Conservation (phyloP, 306 rosid species). For the Prunus mume region DNA sequence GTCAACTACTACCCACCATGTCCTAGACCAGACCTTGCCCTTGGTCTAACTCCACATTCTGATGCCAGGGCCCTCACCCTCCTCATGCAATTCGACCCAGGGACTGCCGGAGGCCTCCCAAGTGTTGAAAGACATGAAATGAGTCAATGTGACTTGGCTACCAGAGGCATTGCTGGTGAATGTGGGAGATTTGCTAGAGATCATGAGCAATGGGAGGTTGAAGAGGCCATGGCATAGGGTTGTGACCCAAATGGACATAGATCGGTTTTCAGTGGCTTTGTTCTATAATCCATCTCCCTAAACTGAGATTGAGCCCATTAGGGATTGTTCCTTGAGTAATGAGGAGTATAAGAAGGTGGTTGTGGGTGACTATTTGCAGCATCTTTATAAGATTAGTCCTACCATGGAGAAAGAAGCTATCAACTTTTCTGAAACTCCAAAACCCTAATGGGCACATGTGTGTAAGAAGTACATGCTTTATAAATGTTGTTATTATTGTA, state of each 20-base stretch:
- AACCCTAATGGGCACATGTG: background rate
- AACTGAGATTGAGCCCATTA: background rate
- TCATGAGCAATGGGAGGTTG: slow-evolving; percentile 12
- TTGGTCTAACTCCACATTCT: slow-evolving; percentile 7
- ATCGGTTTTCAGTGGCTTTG: slow-evolving; percentile 1
- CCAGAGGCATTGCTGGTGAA: slow-evolving; percentile 11
- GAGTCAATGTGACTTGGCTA: background rate
- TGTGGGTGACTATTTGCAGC: slow-evolving; percentile 7
- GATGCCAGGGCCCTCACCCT: slow-evolving; percentile 18
- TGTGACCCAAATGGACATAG: slow-evolving; percentile 9
- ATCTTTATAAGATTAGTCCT: slow-evolving; percentile 5
- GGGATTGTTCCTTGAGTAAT: background rate
- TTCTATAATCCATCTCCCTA: slow-evolving; percentile 3
- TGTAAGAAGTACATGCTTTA: background rate
- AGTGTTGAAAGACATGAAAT: slow-evolving; percentile 6
- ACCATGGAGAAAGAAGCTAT: slow-evolving; percentile 15
- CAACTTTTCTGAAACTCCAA: slow-evolving; percentile 4
- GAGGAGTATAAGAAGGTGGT: slow-evolving; percentile 5
- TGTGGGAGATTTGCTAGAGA: slow-evolving; percentile 12
- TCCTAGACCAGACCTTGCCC: slow-evolving; percentile 3
- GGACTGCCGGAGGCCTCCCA: slow-evolving; percentile 7
- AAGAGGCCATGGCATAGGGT: slow-evolving; percentile 14
- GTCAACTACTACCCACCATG: slow-evolving; percentile 20
- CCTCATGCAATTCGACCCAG: background rate
- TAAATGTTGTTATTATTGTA: background rate